A percentile compares a stretch with the other conserved stretches of the same genome.
Evolutionary conservation across 345 rosid genomes (phyloP).

Genomic region (Syzygium oleosum): DNA sequence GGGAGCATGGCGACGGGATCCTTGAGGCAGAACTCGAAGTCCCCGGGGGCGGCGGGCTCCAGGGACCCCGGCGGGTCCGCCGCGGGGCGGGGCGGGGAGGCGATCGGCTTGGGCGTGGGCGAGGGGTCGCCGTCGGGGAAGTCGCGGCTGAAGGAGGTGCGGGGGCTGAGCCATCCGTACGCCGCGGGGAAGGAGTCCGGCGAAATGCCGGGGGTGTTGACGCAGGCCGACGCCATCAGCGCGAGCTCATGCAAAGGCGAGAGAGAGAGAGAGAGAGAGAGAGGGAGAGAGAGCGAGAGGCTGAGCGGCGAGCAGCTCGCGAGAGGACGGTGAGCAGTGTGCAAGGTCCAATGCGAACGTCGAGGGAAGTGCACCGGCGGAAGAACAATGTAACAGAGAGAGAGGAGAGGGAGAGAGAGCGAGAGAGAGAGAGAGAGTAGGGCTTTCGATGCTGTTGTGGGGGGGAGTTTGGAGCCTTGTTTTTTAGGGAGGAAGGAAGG

Average conservation of each 20-base stretch:
- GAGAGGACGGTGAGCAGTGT: background rate
- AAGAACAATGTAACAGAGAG: background rate
- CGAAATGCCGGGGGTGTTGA: conserved; percentile 49
- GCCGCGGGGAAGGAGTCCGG: conserved; percentile 46
- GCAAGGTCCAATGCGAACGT: background rate
- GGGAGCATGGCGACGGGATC: conserved; percentile 81
- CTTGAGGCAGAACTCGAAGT: conserved; percentile 86
- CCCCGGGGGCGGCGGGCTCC: conserved; percentile 15
- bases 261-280: no score
- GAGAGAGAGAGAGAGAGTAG: background rate
- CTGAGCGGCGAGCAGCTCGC: background rate
- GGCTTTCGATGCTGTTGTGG: background rate
- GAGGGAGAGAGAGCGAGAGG: background rate
- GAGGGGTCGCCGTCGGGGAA: conserved; percentile 9
- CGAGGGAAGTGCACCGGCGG: background rate
- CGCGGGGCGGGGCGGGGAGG: background rate
- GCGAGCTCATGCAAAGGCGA: conserved; percentile 5
- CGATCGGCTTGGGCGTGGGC: conserved; percentile 4
- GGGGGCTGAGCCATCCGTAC: conserved; percentile 60
- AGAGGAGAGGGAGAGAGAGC: background rate
- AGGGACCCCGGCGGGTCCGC: conserved; percentile 11
- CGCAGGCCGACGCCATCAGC: conserved; percentile 83
- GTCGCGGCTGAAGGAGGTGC: conserved; percentile 47
- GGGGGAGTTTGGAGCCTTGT: background rate
- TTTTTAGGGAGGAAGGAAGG: background rate